Percentiles rank a stretch among this genome's conserved stretches.
These are phyloP conservation scores for Gymnopilus junonius DNA, from an alignment of 768 basidiomycete genomes.

Conservation along the genomic window DNA sequence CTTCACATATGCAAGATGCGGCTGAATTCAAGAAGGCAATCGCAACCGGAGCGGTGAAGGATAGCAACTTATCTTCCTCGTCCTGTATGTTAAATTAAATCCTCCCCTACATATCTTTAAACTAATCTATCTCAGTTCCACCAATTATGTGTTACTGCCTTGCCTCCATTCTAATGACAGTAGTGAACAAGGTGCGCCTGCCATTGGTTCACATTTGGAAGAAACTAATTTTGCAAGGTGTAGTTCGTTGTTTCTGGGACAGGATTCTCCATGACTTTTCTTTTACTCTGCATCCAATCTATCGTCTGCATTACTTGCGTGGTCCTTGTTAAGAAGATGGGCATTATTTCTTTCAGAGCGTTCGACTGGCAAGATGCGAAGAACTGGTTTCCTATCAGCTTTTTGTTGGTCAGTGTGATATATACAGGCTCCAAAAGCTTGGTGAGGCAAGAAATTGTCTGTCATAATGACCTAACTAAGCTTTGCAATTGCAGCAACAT, in stretches of 20 bases:
- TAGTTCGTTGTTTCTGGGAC: constrained; percentile 95
- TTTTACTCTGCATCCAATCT: constrained; percentile 91
- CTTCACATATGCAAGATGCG: constrained; percentile 30
- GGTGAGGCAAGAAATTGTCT: constrained; percentile 53
- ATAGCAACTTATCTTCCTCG: constrained; percentile 24
- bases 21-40: constrained; percentile 40
- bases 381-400: constrained; percentile 94
- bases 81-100: constrained; percentile 20
- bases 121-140: constrained; percentile 50
- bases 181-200: constrained; percentile 85
- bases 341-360: constrained; percentile 83
- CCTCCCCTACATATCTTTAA: background rate
- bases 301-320: constrained; percentile 87
- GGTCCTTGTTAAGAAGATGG: constrained; percentile 66
- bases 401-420: constrained; percentile 90
- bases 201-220: background rate
- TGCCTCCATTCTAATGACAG: constrained; percentile 95
- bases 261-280: constrained; percentile 96
- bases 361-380: constrained; percentile 87
- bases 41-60: constrained; percentile 37
- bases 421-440: constrained; percentile 98
- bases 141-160: constrained; percentile 90
- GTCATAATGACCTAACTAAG: background rate
- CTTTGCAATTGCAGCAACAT: constrained; percentile 75
- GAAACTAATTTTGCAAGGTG: background rate